Base-by-base conservation (phyloP, 2,329 filamentous ascomycete species). In the Rugonectria rugulosa region DNA sequence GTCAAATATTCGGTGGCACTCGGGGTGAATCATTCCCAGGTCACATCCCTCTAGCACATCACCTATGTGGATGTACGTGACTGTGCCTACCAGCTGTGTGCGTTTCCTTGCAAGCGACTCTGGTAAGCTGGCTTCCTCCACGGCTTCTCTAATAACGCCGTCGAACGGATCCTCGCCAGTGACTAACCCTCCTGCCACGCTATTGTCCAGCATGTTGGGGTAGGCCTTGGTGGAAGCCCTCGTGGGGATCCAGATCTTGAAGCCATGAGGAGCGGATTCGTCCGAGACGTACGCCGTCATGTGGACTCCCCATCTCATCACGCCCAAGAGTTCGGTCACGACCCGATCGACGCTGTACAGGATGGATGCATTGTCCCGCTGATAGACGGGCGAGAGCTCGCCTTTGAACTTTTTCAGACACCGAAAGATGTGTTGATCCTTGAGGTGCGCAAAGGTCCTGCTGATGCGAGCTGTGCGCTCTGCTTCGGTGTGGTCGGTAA, bases 61-160 rank as follows among this genome's bases (percentile, higher is more conserved):
- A 26, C 42, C 27, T 12, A 53, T 21, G 26, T 44, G 42, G 21
- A 53, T 53, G 26, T 53, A 53, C 2, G 49, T 53, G 41, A 53
- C 32, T 11, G 40, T 17, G 26, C 49, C 36, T 9, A 24, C 24
- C 24, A 29, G 20, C 8, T 11, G 49, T 12, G 27, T 23, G 8
- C 42, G 26, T 20, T 38, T 26, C 27, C 49, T 37, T 3, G 49
- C 42, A 34, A 46, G 41, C 17, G 34, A 23, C 15, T 53, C 41
- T 6, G 49, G 20, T 34, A 53, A 11, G 8, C 41, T 46, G 6
- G 49, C 49, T 20, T 53, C 49, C 23, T 53, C 49, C 4, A 46
- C 19, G 17, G 49, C 49, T 21, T 53, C 49, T 9, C 49, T 21
- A 12, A 53, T 32, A 6, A 53, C 31, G 7, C 32, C 42, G n/a